Evolutionary conservation across 352 stramenopile species (phyloP), one percentile per base, ranked within the genome.

Genomic region (Pythium dissotocum): DNA sequence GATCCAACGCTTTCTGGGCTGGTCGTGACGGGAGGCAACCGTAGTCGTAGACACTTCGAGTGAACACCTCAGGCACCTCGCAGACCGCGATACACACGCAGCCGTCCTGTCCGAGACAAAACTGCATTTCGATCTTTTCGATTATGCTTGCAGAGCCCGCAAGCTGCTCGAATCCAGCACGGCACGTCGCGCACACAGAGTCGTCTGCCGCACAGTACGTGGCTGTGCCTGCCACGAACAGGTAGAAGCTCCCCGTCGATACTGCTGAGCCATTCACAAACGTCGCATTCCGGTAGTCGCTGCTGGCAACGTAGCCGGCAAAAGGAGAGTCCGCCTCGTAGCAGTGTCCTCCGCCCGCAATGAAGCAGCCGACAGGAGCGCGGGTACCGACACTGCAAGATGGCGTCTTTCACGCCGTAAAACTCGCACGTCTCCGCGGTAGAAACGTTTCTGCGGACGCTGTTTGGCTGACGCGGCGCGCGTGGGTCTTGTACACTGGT

Each of bases 361-460:
- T 9, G 18, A 21, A 9, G 46, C 46, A 54, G 46, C 18, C 24
- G 52, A 35, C 52, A 58, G n/a, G 52, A 38, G 52, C 24, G 30
- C 6, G 8, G 52, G 52, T 42, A 58, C 28, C 28, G 32, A 42
- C 53, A 58, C n/a, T 26, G 7, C 8, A n/a, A 35, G 53, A 38
- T 32, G 24, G 18, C 18, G 53, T 42, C 18, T 32, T 42, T 21
- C 10, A 42, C 26, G 1, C 26, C 53, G 12, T 42, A 42, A 16
- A 14, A 42, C 53, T 58, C 8, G 53, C 26, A 51, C 21, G 33
- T 62, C 40, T 61, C 56, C 3, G 9, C 56, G n/a, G 33, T 61
- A 3, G 56, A 52, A 33, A 52, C 42, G 36, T 61, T 61, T 40
- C 42, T 61, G 10, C 21, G 36, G 5, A 52, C 36, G n/a, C 44